Evolutionary conservation across 805 yeast genomes (phyloP).

Genomic region (Barnettozyma wickerhamii): DNA sequence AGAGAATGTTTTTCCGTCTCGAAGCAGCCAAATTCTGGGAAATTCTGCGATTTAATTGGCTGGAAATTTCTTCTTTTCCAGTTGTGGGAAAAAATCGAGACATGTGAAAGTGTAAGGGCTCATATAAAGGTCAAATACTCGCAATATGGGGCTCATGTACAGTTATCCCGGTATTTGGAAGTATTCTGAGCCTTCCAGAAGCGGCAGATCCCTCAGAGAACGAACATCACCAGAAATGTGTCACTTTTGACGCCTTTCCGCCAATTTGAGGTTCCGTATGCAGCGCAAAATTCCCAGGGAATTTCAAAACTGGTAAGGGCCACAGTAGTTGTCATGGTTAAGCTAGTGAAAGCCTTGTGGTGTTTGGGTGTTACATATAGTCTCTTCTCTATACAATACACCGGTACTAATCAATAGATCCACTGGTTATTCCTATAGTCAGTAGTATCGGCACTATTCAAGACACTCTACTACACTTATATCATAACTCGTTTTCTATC

Average conservation of each 20-base stretch:
- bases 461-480: too few species aligned
- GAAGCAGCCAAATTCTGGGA: background rate
- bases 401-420: too few species aligned
- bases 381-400: too few species aligned
- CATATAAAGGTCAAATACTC: background rate
- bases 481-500: too few species aligned
- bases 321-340: too few species aligned
- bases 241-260: constrained; percentile 2
- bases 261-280: constrained; percentile 3
- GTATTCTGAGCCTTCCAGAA: background rate
- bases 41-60: background rate
- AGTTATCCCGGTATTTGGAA: too few species aligned
- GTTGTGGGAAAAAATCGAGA: background rate
- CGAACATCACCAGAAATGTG: background rate
- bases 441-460: too few species aligned
- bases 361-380: too few species aligned
- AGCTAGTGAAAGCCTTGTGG: too few species aligned
- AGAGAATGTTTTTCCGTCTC: background rate
- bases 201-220: too few species aligned
- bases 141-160: background rate
- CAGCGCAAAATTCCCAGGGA: constrained; percentile 7
- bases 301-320: constrained; percentile 4
- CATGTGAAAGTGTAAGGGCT: background rate
- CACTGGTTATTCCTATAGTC: too few species aligned
- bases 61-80: background rate